These are phyloP conservation scores for Somion occarium DNA, from an alignment of 1,284 basidiomycete species.

Conservation along the genomic window DNA sequence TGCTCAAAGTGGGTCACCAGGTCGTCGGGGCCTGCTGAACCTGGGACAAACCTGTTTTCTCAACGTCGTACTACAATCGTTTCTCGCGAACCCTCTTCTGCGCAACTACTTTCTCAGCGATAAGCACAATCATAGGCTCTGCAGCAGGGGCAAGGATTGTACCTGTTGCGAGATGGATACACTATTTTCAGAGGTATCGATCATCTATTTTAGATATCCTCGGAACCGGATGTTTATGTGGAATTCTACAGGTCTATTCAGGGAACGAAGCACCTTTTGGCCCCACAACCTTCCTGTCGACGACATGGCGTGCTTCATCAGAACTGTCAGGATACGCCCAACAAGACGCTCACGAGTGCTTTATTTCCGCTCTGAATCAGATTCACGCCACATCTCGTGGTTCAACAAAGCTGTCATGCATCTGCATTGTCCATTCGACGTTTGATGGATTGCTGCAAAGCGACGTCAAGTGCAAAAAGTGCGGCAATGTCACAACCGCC, in stretches of 20 bases:
- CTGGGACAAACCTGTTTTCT: conserved; percentile 95
- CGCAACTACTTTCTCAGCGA: conserved; percentile 90
- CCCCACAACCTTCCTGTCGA: conserved; percentile 80
- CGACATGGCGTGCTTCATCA: conserved; percentile 81
- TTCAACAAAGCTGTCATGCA: conserved; percentile 72
- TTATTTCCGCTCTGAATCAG: conserved; percentile 77
- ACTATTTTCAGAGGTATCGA: conserved; percentile 75
- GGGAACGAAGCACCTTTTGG: conserved; percentile 70
- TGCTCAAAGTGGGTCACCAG: conserved; percentile 31
- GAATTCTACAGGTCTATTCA: conserved; percentile 58
- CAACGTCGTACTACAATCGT: conserved; percentile 90
- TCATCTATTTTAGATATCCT: not conserved
- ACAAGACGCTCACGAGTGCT: conserved; percentile 93
- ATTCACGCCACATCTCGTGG: conserved; percentile 80
- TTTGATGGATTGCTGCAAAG: conserved; percentile 88
- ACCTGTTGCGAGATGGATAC: conserved; percentile 95
- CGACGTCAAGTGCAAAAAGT: conserved; percentile 83
- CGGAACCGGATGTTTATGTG: conserved; percentile 5
- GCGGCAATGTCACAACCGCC: conserved; percentile 73
- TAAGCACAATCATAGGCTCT: conserved; percentile 69
- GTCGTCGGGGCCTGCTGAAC: conserved; percentile 84
- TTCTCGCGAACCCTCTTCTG: conserved; percentile 89
- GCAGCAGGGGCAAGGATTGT: conserved; percentile 60
- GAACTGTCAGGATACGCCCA: conserved; percentile 91
- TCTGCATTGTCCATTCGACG: conserved; percentile 89